Conservation (phyloP, 192 early-diverging fungal species). For the Coemansia erecta region DNA sequence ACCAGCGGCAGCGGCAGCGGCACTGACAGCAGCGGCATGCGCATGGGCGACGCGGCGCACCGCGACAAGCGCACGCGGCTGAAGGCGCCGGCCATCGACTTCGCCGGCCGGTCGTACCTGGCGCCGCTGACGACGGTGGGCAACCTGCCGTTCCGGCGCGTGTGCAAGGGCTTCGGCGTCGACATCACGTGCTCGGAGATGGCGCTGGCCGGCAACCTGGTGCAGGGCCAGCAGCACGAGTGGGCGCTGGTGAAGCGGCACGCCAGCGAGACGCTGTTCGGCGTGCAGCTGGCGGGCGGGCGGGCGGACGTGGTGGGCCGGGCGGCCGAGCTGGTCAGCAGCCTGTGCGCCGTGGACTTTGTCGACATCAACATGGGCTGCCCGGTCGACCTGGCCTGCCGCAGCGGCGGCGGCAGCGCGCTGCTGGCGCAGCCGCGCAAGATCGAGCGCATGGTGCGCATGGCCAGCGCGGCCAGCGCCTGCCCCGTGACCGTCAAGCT, state of each 20-base stretch:
- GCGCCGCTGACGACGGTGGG: conserved; percentile 97
- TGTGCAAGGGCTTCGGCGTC: conserved; percentile 91
- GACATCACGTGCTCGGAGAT: conserved; percentile 98
- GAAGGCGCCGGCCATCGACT: conserved; percentile 55
- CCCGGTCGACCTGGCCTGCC: conserved; percentile 86
- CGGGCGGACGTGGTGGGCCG: conserved; percentile 58
- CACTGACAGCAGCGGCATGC: conserved; percentile 9
- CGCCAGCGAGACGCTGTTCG: conserved; percentile 85
- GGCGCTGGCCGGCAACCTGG: conserved; percentile 69
- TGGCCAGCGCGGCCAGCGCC: conserved; percentile 68
- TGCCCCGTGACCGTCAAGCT: conserved; percentile 90
- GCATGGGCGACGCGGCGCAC: conserved; percentile 25
- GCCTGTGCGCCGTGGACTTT: conserved; percentile 79
- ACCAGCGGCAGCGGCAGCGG: conserved; percentile 18
- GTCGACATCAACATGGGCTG: conserved; percentile 97
- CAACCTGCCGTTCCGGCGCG: conserved; percentile 93
- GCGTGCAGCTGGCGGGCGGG: conserved; percentile 81
- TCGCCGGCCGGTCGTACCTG: conserved; percentile 85
- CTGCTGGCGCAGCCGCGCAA: conserved; percentile 67
- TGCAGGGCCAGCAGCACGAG: conserved; percentile 70
- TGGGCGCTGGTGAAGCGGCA: conserved; percentile 86
- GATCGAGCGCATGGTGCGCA: conserved; percentile 71
- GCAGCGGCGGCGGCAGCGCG: conserved; percentile 80
- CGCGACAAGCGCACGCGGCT: conserved; percentile 19
- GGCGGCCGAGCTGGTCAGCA: conserved; percentile 67